A percentile compares a stretch with the other conserved stretches of the same genome.
phyloP scores from a whole-genome alignment of 805 yeast species.

The Candida insectalens region DNA sequence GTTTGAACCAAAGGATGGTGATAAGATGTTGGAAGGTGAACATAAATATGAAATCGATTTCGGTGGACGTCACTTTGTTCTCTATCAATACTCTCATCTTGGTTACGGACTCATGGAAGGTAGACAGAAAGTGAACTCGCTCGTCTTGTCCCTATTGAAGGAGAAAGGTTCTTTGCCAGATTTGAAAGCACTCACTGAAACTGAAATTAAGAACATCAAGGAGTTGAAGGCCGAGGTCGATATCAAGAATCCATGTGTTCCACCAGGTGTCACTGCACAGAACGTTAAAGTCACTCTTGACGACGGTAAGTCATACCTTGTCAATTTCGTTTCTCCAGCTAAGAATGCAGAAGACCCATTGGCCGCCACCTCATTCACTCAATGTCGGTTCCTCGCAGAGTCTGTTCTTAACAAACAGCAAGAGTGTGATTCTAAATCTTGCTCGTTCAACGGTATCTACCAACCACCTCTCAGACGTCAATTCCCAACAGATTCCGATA shows the following conservation, averaged over 20 bases:
- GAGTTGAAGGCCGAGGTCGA: constrained; percentile 31
- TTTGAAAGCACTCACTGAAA: constrained; percentile 19
- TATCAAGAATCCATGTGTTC: constrained; percentile 74
- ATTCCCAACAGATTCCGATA: constrained; percentile 63
- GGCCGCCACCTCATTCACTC: constrained; percentile 52
- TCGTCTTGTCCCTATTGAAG: constrained; percentile 46
- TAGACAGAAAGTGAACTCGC: constrained; percentile 66
- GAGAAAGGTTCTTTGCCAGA: constrained; percentile 19
- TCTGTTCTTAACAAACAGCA: constrained; percentile 72
- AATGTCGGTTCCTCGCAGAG: constrained; percentile 83
- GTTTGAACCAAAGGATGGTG: constrained; percentile 74
- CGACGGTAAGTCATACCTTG: constrained; percentile 21
- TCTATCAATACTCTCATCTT: constrained; percentile 91
- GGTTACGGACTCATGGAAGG: constrained; percentile 97
- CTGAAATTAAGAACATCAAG: constrained; percentile 29
- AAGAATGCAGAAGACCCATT: constrained; percentile 16
- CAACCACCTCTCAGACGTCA: constrained; percentile 85
- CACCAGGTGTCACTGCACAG: constrained; percentile 61
- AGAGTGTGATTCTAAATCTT: constrained; percentile 66
- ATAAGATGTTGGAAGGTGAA: constrained; percentile 68
- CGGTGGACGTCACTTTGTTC: constrained; percentile 69
- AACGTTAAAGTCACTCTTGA: constrained; percentile 52
- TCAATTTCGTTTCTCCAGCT: constrained; percentile 24
- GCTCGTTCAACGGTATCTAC: constrained; percentile 95
- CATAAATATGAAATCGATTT: constrained; percentile 73